Base-by-base conservation (phyloP, 176 grass and related monocot species). In the Lolium perenne region DNA sequence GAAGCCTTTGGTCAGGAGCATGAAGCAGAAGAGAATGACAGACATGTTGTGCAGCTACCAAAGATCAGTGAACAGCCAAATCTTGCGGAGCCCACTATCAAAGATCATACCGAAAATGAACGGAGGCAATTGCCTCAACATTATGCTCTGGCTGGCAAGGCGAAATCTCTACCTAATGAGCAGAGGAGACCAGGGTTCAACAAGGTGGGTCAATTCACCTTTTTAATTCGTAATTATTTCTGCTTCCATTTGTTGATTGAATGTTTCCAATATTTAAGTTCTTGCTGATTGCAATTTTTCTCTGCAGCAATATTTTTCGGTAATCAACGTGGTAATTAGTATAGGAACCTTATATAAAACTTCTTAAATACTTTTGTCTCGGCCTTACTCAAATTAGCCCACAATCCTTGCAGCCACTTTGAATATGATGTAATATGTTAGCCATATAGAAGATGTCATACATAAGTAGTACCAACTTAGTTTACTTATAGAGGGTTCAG, bases 151-250 rank as follows among this genome's bases (percentile, higher is more conserved):
- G 17, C 40, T 15, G 1, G 9, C 47, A 66, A 66, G 21, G 75
- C 79, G 6, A 64, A 64, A 16, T 13, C 72, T 13, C 13, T 26
- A 23, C 47, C 21, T 15, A 21, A 50, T 53, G 48, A 79, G 41
- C 64, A 79, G 87, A 83, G 62, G 8, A 15, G 9, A 11, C 15
- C 9, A 48, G 75, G n/a, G 29, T 80, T 73, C 45, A 84, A 40
- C 4, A 16, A 89, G 75, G 87, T 84, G 11, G 47, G 17, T 35
- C 0, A 6, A 22, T 79, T 80, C 43, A 0, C 26, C 13, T 25
- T 10, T 41, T 54, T 74, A 74, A 26, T 50, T 49, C 23, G 46
- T 5, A 21, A 13, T 66, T 23, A 0, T 65, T 65, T 35, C 25
- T 66, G 63, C 13, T 35, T 66, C 6, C 2, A 35, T 16, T 66